Evolutionary conservation across 1,284 basidiomycete species (phyloP).

Genomic region (Ganoderma leucocontextum): DNA sequence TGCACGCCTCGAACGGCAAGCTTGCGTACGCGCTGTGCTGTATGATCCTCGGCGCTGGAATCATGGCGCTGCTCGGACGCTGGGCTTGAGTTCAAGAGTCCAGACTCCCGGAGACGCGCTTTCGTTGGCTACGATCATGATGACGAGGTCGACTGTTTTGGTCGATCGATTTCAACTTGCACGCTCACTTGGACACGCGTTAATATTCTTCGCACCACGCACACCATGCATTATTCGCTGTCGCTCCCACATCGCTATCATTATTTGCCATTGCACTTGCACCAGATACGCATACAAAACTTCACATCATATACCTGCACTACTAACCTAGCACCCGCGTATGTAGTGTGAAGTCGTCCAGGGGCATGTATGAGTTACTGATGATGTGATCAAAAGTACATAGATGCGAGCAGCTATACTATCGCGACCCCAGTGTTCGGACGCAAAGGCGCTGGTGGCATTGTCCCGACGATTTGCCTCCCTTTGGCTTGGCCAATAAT

Average conservation of each 20-base stretch:
- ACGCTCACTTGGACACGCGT: background rate
- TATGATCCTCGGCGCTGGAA: slow-evolving; percentile 79
- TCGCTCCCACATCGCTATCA: slow-evolving; percentile 4
- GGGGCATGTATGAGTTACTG: slow-evolving; percentile 26
- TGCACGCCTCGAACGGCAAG: slow-evolving; percentile 67
- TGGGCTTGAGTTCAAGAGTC: slow-evolving; percentile 69
- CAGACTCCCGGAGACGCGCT: background rate
- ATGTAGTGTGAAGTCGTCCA: slow-evolving; percentile 24
- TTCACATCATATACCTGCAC: background rate
- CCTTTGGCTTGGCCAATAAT: too few relatives aligned
- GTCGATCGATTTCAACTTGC: background rate
- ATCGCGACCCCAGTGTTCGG: too few relatives aligned
- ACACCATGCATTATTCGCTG: background rate
- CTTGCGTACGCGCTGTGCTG: slow-evolving; percentile 75
- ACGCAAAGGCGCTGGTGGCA: too few relatives aligned
- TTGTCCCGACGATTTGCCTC: too few relatives aligned
- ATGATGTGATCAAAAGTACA: slow-evolving; percentile 7
- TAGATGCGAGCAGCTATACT: slow-evolving; percentile 6
- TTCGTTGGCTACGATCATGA: background rate
- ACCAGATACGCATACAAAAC: too few relatives aligned
- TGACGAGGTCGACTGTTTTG: background rate
- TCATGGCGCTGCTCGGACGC: slow-evolving; percentile 87
- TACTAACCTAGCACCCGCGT: background rate
- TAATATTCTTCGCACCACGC: background rate
- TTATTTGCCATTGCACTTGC: slow-evolving; percentile 5